phyloP scores from a whole-genome alignment of 805 yeast species.

The Scheffersomyces ergatensis region DNA sequence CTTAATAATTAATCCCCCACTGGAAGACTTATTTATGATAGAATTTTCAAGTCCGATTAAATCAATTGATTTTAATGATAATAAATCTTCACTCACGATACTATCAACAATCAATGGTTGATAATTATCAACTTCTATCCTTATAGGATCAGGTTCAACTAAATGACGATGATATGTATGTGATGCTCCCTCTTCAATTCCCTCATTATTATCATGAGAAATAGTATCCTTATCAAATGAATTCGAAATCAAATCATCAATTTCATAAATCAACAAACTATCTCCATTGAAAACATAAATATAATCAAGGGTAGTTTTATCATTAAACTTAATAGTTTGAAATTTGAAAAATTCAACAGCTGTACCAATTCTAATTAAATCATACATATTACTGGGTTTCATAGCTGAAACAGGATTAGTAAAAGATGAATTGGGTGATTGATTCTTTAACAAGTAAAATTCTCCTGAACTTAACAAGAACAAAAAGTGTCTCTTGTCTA shows the following conservation, averaged over 20 bases:
- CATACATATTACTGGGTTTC: slow-evolving; percentile 29
- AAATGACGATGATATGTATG: slow-evolving; percentile 1
- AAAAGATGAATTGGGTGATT: slow-evolving; percentile 8
- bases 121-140: slow-evolving; percentile 21
- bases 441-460: slow-evolving; percentile 33
- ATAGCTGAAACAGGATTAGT: slow-evolving; percentile 4
- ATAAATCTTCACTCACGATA: slow-evolving; percentile 3
- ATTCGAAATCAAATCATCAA: slow-evolving; percentile 16
- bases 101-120: slow-evolving; percentile 22
- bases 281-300: slow-evolving; percentile 40
- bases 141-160: slow-evolving; percentile 21
- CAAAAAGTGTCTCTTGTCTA: slow-evolving; percentile 30
- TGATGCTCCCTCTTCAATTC: slow-evolving; percentile 9
- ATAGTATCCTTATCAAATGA: slow-evolving; percentile 11
- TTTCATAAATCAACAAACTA: slow-evolving; percentile 25
- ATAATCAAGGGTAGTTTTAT: slow-evolving; percentile 6
- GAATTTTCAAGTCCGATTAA: slow-evolving; percentile 43
- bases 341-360: slow-evolving; percentile 33
- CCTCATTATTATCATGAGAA: slow-evolving; percentile 12
- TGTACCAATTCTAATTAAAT: slow-evolving; percentile 25
- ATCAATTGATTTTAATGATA: slow-evolving; percentile 27
- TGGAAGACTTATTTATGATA: slow-evolving; percentile 17
- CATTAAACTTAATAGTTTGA: slow-evolving; percentile 16
- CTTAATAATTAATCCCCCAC: slow-evolving; percentile 27
- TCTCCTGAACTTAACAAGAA: slow-evolving; percentile 39